Evolutionary conservation across 345 rosid species (phyloP).

Genomic region (Boechera divaricarpa): DNA sequence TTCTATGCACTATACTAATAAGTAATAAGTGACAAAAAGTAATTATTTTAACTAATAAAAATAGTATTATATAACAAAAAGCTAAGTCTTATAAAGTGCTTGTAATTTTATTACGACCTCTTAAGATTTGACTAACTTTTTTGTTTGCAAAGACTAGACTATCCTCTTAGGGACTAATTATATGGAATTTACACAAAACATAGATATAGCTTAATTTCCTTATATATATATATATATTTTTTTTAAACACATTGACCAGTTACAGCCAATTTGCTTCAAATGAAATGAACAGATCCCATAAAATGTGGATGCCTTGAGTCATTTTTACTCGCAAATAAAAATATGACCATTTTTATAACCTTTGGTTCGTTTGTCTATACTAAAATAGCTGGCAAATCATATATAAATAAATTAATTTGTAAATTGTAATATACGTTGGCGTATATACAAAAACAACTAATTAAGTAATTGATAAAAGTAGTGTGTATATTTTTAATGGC

Average conservation of each 20-base stretch:
- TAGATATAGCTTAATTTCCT: background rate
- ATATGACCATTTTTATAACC: background rate
- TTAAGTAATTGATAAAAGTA: background rate
- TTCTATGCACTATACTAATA: constrained; percentile 22
- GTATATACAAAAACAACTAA: background rate
- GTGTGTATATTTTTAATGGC: background rate
- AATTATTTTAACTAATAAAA: background rate
- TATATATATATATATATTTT: no score
- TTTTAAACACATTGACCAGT: background rate
- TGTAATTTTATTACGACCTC: background rate
- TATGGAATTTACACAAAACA: background rate
- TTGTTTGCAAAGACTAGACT: background rate
- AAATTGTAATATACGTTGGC: constrained; percentile 1
- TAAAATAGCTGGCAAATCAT: constrained; percentile 16
- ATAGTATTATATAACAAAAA: background rate
- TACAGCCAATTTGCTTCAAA: constrained; percentile 26
- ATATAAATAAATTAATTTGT: background rate
- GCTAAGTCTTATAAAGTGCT: background rate
- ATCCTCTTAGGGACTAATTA: background rate
- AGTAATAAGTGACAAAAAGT: background rate
- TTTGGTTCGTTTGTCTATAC: background rate
- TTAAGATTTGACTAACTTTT: constrained; percentile 12
- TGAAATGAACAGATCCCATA: constrained; percentile 31
- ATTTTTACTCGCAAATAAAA: constrained; percentile 19
- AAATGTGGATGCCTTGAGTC: constrained; percentile 32